Evolutionary conservation across 345 rosid genomes (phyloP), one percentile per base, ranked within the genome.

Genomic region (Populus nigra): DNA sequence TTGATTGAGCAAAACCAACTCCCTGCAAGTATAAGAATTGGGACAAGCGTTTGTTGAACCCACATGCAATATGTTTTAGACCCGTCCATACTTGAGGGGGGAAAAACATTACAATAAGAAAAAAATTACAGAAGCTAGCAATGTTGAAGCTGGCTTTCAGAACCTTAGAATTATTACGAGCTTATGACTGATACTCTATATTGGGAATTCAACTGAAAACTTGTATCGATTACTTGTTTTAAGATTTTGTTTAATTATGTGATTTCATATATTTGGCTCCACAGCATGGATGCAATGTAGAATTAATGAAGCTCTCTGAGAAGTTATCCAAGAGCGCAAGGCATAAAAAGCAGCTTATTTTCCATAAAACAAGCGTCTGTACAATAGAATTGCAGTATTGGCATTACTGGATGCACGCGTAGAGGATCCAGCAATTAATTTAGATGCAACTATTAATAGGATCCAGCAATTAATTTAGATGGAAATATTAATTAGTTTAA

Each of bases 21-120:
- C 73, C 88, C 86, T 85, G 81, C 80, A 62, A 10, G n/a, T 35
- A 31, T 17, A 53, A 53, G n/a, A 50, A 55, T 8, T 13, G n/a
- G 29, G 11, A 3, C 15, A 69, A 25, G 17, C 36, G 36, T 13
- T 39, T 57, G 55, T 68, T 11, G 11, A 68, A 53, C 35, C 45
- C 41, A 25, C 3, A 39, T 47, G 39, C 57, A 50, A 50, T 50
- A 17, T 50, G 6, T 50, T 18, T 50, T 17, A 20, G 47, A 43
- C 47, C 8, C 15, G 1, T 9, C 13, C 47, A 10, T 43, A 10
- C 47, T 43, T 43, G 16, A 43, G 47, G 15, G 15, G 3, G 15
- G 12, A 1, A 15, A 47, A 16, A 47, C 5, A 47, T 3, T 5
- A 47, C 20, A 47, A 47, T 12, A 47, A 47, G 18, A 12, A 1